phyloP scores from a whole-genome alignment of 495 filamentous ascomycete species.

The Aspergillus olivimuriae region DNA sequence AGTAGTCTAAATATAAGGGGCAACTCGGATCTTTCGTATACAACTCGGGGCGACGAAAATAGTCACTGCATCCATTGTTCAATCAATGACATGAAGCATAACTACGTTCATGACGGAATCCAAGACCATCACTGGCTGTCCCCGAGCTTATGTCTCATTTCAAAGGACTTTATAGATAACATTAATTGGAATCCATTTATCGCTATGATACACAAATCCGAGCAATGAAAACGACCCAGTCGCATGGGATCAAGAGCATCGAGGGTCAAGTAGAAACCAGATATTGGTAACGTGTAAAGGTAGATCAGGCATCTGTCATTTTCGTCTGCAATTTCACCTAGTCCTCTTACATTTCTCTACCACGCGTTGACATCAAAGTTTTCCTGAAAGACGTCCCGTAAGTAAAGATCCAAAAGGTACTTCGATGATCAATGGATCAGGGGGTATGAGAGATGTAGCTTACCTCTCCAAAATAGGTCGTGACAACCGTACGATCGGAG shows the following conservation, averaged over 20 bases:
- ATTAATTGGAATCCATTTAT: not conserved
- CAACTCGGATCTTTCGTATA: too few species aligned
- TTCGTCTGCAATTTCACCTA: not conserved
- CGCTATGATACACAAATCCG: not conserved
- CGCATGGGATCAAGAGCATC: not conserved
- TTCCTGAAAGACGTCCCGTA: conserved; percentile 44
- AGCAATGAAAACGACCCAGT: not conserved
- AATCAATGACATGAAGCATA: too few species aligned
- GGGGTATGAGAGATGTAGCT: conserved; percentile 16
- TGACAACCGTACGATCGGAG: conserved; percentile 89
- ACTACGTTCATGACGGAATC: too few species aligned
- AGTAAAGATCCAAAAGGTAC: too few species aligned
- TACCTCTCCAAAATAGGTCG: conserved; percentile 91
- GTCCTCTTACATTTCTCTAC: conserved; percentile 31
- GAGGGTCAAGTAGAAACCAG: not conserved
- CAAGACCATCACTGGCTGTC: too few species aligned
- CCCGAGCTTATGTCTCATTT: too few species aligned
- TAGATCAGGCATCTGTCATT: too few species aligned
- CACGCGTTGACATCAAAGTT: conserved; percentile 74
- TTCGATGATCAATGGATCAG: too few species aligned
- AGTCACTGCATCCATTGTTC: too few species aligned
- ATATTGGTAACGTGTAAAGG: not conserved
- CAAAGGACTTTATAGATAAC: too few species aligned
- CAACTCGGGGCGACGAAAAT: too few species aligned
- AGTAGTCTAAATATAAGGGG: too few species aligned